These are phyloP conservation scores for Penicillium paradoxum DNA, from an alignment of 495 filamentous ascomycete genomes.

Conservation along the genomic window DNA sequence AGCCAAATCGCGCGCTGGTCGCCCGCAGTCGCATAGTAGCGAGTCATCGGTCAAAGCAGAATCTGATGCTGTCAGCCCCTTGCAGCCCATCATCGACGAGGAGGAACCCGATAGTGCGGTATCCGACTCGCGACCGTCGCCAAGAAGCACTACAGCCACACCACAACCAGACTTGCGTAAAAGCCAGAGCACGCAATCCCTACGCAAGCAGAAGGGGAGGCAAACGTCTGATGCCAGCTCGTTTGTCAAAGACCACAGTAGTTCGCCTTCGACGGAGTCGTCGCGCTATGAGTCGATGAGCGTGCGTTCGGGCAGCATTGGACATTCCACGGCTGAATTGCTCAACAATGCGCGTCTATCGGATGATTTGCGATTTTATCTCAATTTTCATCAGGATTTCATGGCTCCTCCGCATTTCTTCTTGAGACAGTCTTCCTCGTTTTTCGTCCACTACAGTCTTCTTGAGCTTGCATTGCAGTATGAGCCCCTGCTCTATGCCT, in stretches of 20 bases:
- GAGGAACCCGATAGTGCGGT: slow-evolving; percentile 32
- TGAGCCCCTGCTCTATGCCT: slow-evolving; percentile 80
- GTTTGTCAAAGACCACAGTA: slow-evolving; percentile 35
- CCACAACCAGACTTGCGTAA: slow-evolving; percentile 22
- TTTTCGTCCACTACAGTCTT: slow-evolving; percentile 69
- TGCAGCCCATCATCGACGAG: slow-evolving; percentile 65
- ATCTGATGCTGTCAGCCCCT: slow-evolving; percentile 39
- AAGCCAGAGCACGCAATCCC: slow-evolving; percentile 36
- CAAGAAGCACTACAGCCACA: slow-evolving; percentile 20
- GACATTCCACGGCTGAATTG: slow-evolving; percentile 27
- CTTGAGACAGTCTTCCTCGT: slow-evolving; percentile 57
- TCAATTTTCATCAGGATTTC: slow-evolving; percentile 70
- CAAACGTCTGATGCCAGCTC: slow-evolving; percentile 16
- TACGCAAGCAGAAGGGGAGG: slow-evolving; percentile 40
- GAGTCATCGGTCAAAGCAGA: slow-evolving; percentile 48
- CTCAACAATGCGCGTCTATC: slow-evolving; percentile 44
- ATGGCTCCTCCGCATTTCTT: slow-evolving; percentile 79
- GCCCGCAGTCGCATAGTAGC: slow-evolving; percentile 42
- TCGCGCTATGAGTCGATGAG: slow-evolving; percentile 32
- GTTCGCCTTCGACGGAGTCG: slow-evolving; percentile 45
- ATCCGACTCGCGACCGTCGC: slow-evolving; percentile 25
- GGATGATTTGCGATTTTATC: slow-evolving; percentile 69
- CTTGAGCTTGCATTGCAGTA: slow-evolving; percentile 67
- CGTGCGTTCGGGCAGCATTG: slow-evolving; percentile 30
- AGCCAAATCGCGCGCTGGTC: slow-evolving; percentile 35